Percentiles rank a stretch among this genome's conserved stretches.
These are phyloP conservation scores for Tylopilus sp. DNA, from an alignment of 1,284 basidiomycete genomes.

Conservation along the genomic window DNA sequence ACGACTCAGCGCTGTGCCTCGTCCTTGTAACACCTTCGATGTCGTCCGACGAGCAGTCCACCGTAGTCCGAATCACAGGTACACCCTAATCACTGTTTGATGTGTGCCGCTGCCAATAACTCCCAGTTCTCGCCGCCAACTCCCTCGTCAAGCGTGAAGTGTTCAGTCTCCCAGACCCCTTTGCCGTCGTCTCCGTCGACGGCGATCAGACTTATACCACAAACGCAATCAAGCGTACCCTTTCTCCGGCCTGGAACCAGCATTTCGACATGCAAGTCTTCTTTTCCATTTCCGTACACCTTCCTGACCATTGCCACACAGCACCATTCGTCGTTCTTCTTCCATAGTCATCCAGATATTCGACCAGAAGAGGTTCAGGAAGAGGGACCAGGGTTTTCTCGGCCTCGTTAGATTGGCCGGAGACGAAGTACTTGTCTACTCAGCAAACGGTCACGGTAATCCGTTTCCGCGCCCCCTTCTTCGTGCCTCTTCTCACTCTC, in stretches of 20 bases:
- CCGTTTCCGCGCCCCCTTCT: not conserved
- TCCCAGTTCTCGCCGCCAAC: slow-evolving; percentile 80
- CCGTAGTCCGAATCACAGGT: slow-evolving; percentile 29
- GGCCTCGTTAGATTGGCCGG: slow-evolving; percentile 32
- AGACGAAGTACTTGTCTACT: slow-evolving; percentile 25
- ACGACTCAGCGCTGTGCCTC: slow-evolving; percentile 23
- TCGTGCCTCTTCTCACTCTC: slow-evolving; percentile 9
- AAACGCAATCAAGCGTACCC: slow-evolving; percentile 75
- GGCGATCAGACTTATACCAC: slow-evolving; percentile 94
- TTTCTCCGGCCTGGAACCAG: slow-evolving; percentile 94
- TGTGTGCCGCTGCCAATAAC: not conserved
- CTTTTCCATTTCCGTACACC: slow-evolving; percentile 3
- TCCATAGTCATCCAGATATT: slow-evolving; percentile 96
- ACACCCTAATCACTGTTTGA: not conserved
- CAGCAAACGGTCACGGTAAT: slow-evolving; percentile 31
- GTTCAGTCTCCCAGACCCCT: slow-evolving; percentile 91
- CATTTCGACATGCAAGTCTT: slow-evolving; percentile 80
- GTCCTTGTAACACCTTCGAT: slow-evolving; percentile 12
- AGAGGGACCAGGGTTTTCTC: slow-evolving; percentile 86
- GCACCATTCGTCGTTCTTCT: slow-evolving; percentile 85
- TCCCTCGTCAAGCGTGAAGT: slow-evolving; percentile 88
- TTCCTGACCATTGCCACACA: slow-evolving; percentile 31
- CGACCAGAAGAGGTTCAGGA: slow-evolving; percentile 97
- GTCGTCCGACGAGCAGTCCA: slow-evolving; percentile 18
- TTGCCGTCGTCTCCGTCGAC: slow-evolving; percentile 95